phyloP scores from a whole-genome alignment of 208 protist species.

The Endotrypanum monterogeii region DNA sequence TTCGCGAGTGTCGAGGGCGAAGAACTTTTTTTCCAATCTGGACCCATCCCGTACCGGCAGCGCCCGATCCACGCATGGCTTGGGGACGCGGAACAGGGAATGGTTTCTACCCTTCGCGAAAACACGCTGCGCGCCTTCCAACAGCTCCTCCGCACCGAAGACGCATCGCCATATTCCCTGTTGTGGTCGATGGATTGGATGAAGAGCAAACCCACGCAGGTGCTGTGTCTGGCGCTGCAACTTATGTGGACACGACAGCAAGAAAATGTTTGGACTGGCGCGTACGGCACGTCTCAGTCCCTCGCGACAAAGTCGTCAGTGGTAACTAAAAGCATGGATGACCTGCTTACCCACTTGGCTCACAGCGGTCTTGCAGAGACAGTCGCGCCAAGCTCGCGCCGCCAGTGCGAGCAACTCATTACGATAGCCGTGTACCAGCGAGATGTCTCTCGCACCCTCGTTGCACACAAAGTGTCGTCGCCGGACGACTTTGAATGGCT shows the following conservation, averaged over 20 bases:
- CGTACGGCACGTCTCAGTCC: slow-evolving; percentile 4
- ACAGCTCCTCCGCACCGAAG: slow-evolving; percentile 23
- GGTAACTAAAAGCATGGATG: slow-evolving; percentile 61
- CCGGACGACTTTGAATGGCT: slow-evolving; percentile 96
- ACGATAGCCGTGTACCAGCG: slow-evolving; percentile 98
- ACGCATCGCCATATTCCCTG: slow-evolving; percentile 17
- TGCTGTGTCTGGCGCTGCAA: slow-evolving; percentile 93
- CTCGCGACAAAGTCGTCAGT: slow-evolving; percentile 17
- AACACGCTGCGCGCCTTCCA: slow-evolving; percentile 51
- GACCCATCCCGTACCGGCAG: slow-evolving; percentile 56
- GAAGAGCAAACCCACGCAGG: slow-evolving; percentile 87
- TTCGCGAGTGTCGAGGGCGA: slow-evolving; percentile 95
- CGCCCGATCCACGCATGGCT: slow-evolving; percentile 96
- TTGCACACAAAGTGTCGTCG: slow-evolving; percentile 40
- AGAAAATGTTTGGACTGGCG: slow-evolving; percentile 61
- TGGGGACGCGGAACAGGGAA: slow-evolving; percentile 84
- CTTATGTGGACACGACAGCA: slow-evolving; percentile 92
- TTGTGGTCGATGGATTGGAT: slow-evolving; percentile 87
- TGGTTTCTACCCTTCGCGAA: slow-evolving; percentile 86
- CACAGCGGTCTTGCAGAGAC: slow-evolving; percentile 46
- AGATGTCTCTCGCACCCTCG: slow-evolving; percentile 91
- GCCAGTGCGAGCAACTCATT: slow-evolving; percentile 97
- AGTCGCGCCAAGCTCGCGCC: slow-evolving; percentile 49
- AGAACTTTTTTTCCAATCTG: slow-evolving; percentile 65
- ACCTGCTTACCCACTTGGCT: slow-evolving; percentile 87